A percentile compares a stretch with the other conserved stretches of the same genome.
phyloP scores from a whole-genome alignment of 1,284 basidiomycete species.

The Leccinum subrobustum region DNA sequence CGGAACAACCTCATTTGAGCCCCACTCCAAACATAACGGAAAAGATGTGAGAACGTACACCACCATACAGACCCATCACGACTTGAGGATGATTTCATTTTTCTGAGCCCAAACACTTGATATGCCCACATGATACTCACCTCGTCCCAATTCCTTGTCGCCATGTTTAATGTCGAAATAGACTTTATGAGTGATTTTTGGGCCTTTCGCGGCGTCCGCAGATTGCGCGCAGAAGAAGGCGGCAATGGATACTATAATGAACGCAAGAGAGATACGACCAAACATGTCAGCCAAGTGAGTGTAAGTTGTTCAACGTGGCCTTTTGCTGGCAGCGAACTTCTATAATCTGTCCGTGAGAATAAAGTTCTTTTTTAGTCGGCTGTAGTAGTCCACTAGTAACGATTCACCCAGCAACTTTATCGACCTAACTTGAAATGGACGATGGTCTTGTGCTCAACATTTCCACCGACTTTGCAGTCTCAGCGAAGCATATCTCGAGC shows the following conservation, averaged over 20 bases:
- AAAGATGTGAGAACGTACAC: slow-evolving; percentile 38
- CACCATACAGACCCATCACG: slow-evolving; percentile 84
- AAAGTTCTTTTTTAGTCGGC: slow-evolving; percentile 18
- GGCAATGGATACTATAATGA: slow-evolving; percentile 62
- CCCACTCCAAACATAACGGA: neutral
- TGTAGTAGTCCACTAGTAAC: neutral
- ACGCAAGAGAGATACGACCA: slow-evolving; percentile 56
- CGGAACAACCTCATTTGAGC: slow-evolving; percentile 15
- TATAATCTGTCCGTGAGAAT: slow-evolving; percentile 21
- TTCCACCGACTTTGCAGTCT: slow-evolving; percentile 38
- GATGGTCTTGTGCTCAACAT: slow-evolving; percentile 71
- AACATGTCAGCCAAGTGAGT: slow-evolving; percentile 43
- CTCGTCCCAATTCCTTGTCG: slow-evolving; percentile 76
- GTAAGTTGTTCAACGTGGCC: slow-evolving; percentile 25
- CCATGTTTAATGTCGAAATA: slow-evolving; percentile 95
- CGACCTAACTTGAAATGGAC: slow-evolving; percentile 46
- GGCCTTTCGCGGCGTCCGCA: slow-evolving; percentile 75
- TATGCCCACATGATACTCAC: slow-evolving; percentile 46
- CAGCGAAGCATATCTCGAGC: slow-evolving; percentile 28
- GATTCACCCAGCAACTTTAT: neutral
- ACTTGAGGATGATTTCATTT: slow-evolving; percentile 42
- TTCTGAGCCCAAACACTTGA: slow-evolving; percentile 9
- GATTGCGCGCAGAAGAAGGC: slow-evolving; percentile 68
- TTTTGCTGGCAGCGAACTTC: neutral
- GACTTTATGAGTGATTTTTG: slow-evolving; percentile 87